Conservation (phyloP, 176 grass and related monocot species). For the Carex kokanica region DNA sequence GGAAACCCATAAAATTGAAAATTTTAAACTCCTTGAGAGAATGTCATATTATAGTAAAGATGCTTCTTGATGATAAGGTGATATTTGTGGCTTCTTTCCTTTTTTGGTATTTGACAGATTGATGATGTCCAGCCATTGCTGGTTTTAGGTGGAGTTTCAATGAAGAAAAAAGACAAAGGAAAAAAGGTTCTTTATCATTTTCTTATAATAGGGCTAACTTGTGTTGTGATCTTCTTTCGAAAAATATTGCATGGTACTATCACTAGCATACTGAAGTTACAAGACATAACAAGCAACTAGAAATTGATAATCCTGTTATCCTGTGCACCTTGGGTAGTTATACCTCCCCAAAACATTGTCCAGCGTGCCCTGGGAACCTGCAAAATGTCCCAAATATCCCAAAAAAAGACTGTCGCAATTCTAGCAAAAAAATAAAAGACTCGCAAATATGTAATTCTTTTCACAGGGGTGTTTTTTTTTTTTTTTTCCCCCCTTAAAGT, state of each 20-base stretch:
- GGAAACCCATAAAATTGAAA: not conserved
- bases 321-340: not conserved
- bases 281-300: not conserved
- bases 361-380: not conserved
- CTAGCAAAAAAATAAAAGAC: too few relatives aligned
- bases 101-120: conserved; percentile 47
- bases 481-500: conserved; percentile 28
- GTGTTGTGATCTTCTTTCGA: not conserved
- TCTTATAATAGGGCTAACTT: not conserved
- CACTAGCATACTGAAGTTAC: not conserved
- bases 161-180: conserved; percentile 56
- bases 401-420: not conserved
- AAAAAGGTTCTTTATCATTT: conserved; percentile 55
- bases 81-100: conserved; percentile 4
- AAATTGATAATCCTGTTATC: not conserved
- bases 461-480: not conserved
- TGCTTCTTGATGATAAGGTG: conserved; percentile 12
- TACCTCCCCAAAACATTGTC: not conserved
- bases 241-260: not conserved
- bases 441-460: not conserved
- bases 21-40: not conserved
- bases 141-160: conserved; percentile 64
- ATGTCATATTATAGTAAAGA: not conserved
- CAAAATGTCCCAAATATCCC: conserved; percentile 1
- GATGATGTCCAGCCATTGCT: conserved; percentile 71